A percentile compares a stretch with the other conserved stretches of the same genome.
These are phyloP conservation scores for Sphagnum fallax DNA, from an alignment of 228 moss, liverwort and hornwort species.

Conservation along the genomic window DNA sequence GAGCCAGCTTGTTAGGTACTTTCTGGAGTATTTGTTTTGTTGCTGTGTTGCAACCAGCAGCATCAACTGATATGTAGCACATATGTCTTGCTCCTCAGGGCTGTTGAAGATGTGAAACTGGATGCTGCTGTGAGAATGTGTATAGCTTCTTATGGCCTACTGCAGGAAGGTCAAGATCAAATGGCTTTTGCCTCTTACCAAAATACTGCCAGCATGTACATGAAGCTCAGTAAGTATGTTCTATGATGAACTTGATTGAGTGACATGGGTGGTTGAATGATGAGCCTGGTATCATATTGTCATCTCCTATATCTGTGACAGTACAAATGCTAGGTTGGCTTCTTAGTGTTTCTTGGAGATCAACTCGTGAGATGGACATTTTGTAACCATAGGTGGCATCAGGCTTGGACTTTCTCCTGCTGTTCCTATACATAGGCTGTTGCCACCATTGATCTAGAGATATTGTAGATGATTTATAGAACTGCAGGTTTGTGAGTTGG, in stretches of 20 bases:
- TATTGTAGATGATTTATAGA: not conserved
- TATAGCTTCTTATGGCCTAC: constrained; percentile 77
- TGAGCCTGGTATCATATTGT: not conserved
- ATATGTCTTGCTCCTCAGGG: constrained; percentile 28
- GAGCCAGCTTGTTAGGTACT: not conserved
- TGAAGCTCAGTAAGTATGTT: constrained; percentile 67
- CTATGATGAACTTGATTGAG: not conserved
- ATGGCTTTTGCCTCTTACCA: constrained; percentile 95
- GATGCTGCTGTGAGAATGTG: constrained; percentile 88
- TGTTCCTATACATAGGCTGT: too few relatives aligned
- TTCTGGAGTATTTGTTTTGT: not conserved
- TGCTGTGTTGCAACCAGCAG: not conserved
- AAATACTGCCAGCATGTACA: constrained; percentile 61
- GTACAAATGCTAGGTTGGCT: not conserved
- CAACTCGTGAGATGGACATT: too few relatives aligned
- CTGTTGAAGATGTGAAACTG: constrained; percentile 71
- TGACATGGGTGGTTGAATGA: not conserved
- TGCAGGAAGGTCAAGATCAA: constrained; percentile 92
- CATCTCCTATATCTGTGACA: not conserved
- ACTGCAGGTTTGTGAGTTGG: not conserved
- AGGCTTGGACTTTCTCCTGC: not conserved
- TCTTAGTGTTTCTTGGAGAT: not conserved
- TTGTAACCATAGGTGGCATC: not conserved
- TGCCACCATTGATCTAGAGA: too few relatives aligned
- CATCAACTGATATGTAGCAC: constrained; percentile 2